phyloP scores from a whole-genome alignment of 305 asterid species.

The Solanum hybrid region DNA sequence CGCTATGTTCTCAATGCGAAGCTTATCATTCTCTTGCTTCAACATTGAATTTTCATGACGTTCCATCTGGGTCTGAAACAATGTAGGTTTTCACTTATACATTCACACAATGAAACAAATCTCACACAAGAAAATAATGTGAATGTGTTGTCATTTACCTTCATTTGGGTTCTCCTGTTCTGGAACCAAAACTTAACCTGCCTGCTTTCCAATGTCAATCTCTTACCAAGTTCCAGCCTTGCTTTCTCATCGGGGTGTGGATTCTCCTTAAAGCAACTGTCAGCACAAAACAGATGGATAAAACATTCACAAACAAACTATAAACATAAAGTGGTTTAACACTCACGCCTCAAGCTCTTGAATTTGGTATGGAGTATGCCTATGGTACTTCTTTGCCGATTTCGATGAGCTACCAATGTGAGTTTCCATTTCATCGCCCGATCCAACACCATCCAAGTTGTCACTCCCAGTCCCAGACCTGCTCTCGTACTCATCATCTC shows the following conservation, averaged over 20 bases:
- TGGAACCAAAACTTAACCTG: constrained; percentile 76
- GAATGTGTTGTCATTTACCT: constrained; percentile 23
- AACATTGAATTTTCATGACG: constrained; percentile 73
- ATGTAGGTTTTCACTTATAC: neutral
- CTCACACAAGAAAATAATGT: neutral
- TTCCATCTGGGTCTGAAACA: constrained; percentile 60
- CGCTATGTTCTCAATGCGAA: constrained; percentile 58
- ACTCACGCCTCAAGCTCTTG: constrained; percentile 61
- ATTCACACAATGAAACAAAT: neutral
- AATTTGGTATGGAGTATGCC: constrained; percentile 53
- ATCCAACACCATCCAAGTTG: constrained; percentile 33
- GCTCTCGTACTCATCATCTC: constrained; percentile 41
- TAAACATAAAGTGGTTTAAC: neutral
- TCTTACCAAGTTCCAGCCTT: constrained; percentile 46
- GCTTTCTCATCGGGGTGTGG: constrained; percentile 71
- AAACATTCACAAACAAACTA: neutral
- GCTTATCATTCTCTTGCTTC: constrained; percentile 72
- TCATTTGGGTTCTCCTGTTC: constrained; percentile 64
- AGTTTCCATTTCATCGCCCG: constrained; percentile 35
- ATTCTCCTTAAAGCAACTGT: constrained; percentile 55
- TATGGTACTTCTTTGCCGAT: constrained; percentile 33
- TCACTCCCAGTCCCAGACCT: constrained; percentile 53
- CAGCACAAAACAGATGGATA: neutral
- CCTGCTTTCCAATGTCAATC: constrained; percentile 43
- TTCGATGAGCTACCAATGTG: constrained; percentile 21